A percentile compares a stretch with the other conserved stretches of the same genome.
Evolutionary conservation across 139 green algal genomes (phyloP).

Genomic region (Dunaliella primolecta): DNA sequence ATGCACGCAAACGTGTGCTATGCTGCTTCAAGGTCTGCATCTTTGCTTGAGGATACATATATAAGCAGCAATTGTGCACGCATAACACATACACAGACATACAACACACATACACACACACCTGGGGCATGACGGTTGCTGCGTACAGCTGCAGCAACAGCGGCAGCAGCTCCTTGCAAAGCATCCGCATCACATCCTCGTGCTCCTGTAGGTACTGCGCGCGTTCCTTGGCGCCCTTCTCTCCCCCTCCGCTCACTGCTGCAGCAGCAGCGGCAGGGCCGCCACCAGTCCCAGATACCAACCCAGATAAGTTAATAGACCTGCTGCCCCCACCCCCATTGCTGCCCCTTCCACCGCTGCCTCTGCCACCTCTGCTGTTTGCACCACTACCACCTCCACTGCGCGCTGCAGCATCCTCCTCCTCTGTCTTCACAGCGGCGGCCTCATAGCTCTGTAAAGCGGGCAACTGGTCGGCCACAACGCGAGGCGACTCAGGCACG

Average conservation of each 20-base stretch:
- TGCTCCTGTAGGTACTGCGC: constrained; percentile 51
- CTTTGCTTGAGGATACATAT: neutral
- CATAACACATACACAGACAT: neutral
- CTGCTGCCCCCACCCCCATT: constrained; percentile 1
- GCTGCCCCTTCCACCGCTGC: neutral
- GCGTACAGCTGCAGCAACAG: constrained; percentile 74
- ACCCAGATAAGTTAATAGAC: neutral
- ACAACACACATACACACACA: constrained; percentile 25
- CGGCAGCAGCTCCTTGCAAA: constrained; percentile 69
- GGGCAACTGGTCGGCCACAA: constrained; percentile 40
- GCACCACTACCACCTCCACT: neutral
- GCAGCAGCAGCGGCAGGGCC: neutral
- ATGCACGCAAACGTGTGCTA: no score
- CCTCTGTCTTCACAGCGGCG: neutral
- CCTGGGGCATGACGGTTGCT: constrained; percentile 55
- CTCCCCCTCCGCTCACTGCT: neutral
- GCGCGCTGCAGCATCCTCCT: neutral
- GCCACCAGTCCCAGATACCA: neutral
- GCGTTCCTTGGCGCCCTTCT: constrained; percentile 5
- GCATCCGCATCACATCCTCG: constrained; percentile 54
- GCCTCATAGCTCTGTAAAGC: constrained; percentile 1
- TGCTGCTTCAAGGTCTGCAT: no score
- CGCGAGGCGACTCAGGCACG: constrained; percentile 56
- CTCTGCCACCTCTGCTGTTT: constrained; percentile 11
- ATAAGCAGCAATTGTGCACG: neutral